Evolutionary conservation across 1,284 basidiomycete species (phyloP).

Genomic region (Pseudozyma sp.): DNA sequence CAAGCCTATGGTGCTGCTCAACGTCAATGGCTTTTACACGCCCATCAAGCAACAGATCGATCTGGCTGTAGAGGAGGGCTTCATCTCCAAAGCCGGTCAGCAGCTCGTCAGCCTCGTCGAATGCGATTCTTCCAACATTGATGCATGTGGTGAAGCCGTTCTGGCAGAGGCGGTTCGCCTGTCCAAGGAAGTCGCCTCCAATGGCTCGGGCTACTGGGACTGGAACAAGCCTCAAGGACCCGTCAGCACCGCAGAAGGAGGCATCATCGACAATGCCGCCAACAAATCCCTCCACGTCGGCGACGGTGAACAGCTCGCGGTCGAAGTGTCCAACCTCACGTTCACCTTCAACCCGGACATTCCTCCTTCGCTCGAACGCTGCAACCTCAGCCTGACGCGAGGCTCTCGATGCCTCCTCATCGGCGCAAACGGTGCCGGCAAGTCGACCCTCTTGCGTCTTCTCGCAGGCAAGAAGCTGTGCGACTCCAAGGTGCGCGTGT

Average conservation of each 20-base stretch:
- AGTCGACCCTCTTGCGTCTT: conserved; percentile 93
- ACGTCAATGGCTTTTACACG: conserved; percentile 82
- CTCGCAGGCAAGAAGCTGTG: conserved; percentile 82
- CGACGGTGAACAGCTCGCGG: conserved; percentile 46
- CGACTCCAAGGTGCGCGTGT: conserved; percentile 59
- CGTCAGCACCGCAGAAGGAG: conserved; percentile 26
- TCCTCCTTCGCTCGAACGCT: conserved; percentile 57
- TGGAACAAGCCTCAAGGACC: conserved; percentile 55
- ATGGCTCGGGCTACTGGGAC: conserved; percentile 59
- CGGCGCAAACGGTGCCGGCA: conserved; percentile 78
- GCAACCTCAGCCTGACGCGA: conserved; percentile 55
- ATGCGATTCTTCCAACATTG: conserved; percentile 77
- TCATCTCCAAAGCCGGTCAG: conserved; percentile 69
- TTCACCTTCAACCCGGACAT: conserved; percentile 56
- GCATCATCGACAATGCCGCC: conserved; percentile 38
- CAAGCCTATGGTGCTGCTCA: conserved; percentile 85
- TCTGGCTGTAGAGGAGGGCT: conserved; percentile 78
- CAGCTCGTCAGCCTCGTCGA: conserved; percentile 70
- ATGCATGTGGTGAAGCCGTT: conserved; percentile 71
- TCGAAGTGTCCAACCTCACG: conserved; percentile 62
- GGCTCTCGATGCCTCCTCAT: conserved; percentile 66
- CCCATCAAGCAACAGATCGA: conserved; percentile 80
- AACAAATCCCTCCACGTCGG: conserved; percentile 26
- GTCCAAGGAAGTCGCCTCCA: conserved; percentile 30
- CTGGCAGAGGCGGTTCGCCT: conserved; percentile 54